Base-by-base conservation (phyloP, 495 filamentous ascomycete species). In the Venustampulla echinocandica region DNA sequence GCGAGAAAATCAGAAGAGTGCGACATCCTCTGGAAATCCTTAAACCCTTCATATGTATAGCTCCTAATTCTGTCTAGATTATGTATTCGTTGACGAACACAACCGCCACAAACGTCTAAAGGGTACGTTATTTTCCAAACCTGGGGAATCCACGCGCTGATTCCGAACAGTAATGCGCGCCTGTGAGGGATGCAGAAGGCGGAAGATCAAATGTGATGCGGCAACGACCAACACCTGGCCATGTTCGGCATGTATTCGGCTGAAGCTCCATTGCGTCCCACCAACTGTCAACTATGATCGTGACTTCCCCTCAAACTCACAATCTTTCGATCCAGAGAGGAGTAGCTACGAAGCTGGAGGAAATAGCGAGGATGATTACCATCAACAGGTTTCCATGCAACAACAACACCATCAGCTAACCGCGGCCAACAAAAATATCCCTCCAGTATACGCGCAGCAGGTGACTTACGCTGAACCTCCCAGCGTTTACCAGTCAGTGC, bases 71-170 rank as follows among this genome's bases (percentile, higher is more conserved):
- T 15, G 11, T 13, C 20, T 53, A 96, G 90, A 95, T 60, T 98
- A 95, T 84, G 92, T 99, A 37, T 99, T 99, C 58, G 92, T 99
- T 42, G 93, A 99, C 64, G 92, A 99, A 65, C 90, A 99, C 62
- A 99, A 97, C 65, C 81, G 92, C 35, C 92, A 99, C 67, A 96
- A 96, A 69, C 76, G 92, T 52, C 69, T 97, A 44, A 99, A 99
- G 72, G 90, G 90, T 95, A 78, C 58, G 65, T 35, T 42, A 33
- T 47, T 24, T 32, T 28, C 33, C 27, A 25, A 11, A 15, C 9
- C 17, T 3, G 10, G 28, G 39, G 33, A 52, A 47, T 51, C 48
- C 46, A 45, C 59, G 41, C 50, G 52, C 44, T 55, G 49, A 40
- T 53, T 7, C 21, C 10, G 30, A 61, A 17, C 20, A 96, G 92